Base-by-base conservation (phyloP, 805 yeast species). In the Lipomyces starkeyi region DNA sequence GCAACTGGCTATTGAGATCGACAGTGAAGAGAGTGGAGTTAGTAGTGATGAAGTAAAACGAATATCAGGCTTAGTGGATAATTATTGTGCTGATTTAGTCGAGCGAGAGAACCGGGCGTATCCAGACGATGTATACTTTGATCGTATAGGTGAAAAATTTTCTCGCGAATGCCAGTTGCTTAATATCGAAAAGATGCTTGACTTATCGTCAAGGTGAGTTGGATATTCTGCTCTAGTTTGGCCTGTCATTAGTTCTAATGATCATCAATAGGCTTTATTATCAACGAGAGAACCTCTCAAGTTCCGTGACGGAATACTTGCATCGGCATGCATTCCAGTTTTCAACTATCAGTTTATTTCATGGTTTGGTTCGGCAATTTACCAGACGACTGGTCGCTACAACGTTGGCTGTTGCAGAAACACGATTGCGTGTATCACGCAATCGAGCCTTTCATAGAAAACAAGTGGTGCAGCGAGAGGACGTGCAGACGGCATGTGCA, bases 401-500 rank as follows among this genome's bases (percentile, higher is more conserved):
- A 20, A 58, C 59, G 22, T 17, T 62, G 32, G 34, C 64, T 4
- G 59, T 66, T 7, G 56, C 71, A 20, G 61, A 59, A 14, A 59
- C 60, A 34, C 71, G 71, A 9, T 27, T 68, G 17, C 66, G 67
- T 6, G 63, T 40, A n/a, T 20, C 70, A 4, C 56, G 61, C 25
- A n/a, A 20, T 4, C 52, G 47, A 9, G 32, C 32, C 13, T 55
- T 60, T 35, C 67, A 62, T 13, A 40, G 65, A 27, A 7, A 35
- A 20, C 56, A 34, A 22, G 62, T 27, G 14, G 35, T 68, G 11
- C 29, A 56, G 37, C 56, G 52, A 2, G 29, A 34, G 2, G 71
- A 68, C 35, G 61, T 68, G 4, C 57, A 61, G 17, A 66, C 58
- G 7, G 71, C 71, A 20, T 66, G 67, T 32, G 32, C 61, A n/a